Percentiles rank a stretch among this genome's conserved stretches.
phyloP scores from a whole-genome alignment of 306 rosid genomes.

The Begonia masoniana region DNA sequence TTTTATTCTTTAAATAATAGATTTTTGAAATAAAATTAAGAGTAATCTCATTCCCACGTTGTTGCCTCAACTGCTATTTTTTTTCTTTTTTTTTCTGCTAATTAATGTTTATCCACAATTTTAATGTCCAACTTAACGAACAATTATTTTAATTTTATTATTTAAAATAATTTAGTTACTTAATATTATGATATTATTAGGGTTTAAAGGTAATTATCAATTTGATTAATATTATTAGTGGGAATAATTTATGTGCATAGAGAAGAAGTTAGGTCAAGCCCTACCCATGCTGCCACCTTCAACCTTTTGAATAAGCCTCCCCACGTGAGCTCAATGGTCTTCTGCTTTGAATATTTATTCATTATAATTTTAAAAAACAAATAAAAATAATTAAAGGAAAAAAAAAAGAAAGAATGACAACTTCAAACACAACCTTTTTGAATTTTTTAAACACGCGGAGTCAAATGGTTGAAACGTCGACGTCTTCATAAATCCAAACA shows the following conservation, averaged over 20 bases:
- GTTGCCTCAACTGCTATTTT: background rate
- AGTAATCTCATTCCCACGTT: background rate
- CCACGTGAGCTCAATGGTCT: slow-evolving; percentile 16
- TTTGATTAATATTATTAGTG: background rate
- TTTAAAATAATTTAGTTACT: background rate
- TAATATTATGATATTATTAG: slow-evolving; percentile 1
- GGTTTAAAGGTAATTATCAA: slow-evolving; percentile 4
- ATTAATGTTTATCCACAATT: no score
- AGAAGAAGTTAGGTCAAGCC: slow-evolving; percentile 13
- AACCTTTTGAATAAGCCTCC: slow-evolving; percentile 4
- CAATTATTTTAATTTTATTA: background rate
- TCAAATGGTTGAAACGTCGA: no score
- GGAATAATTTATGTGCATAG: slow-evolving; percentile 6
- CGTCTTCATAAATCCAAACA: no score
- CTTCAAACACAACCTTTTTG: no score
- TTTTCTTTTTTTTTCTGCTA: background rate
- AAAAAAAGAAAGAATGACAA: no score
- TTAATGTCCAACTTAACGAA: background rate
- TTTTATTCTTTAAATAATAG: no score
- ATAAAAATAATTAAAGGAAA: background rate
- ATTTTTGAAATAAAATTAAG: no score
- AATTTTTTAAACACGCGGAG: no score
- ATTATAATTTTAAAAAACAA: background rate
- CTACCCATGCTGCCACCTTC: background rate
- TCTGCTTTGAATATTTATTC: slow-evolving; percentile 13